Conservation (phyloP, 495 filamentous ascomycete genomes). For the Xylaria scruposa region DNA sequence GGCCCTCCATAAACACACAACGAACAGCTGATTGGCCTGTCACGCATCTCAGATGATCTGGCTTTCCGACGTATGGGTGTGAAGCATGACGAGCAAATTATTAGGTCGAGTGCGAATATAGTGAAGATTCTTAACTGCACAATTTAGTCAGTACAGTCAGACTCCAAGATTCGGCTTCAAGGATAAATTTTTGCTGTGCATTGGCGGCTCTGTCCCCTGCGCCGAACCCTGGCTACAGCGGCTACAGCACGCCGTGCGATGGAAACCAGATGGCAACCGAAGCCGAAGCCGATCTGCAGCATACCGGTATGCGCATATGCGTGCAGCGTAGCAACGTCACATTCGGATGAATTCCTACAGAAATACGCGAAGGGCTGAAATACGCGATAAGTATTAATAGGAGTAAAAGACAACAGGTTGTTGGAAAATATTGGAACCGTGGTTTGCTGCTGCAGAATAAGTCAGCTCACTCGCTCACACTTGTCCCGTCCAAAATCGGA, state of each 20-base stretch:
- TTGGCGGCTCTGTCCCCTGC: slow-evolving; percentile 13
- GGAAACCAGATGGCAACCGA: background rate
- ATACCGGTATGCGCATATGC: background rate
- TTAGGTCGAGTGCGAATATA: background rate
- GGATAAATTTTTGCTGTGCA: slow-evolving; percentile 3
- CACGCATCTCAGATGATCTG: slow-evolving; percentile 16
- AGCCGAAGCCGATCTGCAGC: slow-evolving; percentile 4
- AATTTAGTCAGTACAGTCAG: background rate
- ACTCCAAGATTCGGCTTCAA: background rate
- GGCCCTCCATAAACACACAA: background rate
- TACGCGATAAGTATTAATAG: background rate
- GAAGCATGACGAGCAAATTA: slow-evolving; percentile 8
- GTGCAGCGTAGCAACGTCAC: background rate
- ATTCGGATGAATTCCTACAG: slow-evolving; percentile 2
- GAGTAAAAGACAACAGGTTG: background rate
- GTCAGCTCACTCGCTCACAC: background rate
- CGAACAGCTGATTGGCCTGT: background rate
- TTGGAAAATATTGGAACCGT: background rate
- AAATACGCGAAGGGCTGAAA: background rate
- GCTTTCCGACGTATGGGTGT: background rate
- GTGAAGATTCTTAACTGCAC: background rate
- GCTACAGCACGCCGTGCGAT: background rate
- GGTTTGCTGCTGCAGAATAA: background rate
- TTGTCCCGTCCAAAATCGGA: no score
- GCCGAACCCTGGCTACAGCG: background rate